Evolutionary conservation across 2,329 filamentous ascomycete genomes (phyloP).

Genomic region (Epichloe gansuensis): DNA sequence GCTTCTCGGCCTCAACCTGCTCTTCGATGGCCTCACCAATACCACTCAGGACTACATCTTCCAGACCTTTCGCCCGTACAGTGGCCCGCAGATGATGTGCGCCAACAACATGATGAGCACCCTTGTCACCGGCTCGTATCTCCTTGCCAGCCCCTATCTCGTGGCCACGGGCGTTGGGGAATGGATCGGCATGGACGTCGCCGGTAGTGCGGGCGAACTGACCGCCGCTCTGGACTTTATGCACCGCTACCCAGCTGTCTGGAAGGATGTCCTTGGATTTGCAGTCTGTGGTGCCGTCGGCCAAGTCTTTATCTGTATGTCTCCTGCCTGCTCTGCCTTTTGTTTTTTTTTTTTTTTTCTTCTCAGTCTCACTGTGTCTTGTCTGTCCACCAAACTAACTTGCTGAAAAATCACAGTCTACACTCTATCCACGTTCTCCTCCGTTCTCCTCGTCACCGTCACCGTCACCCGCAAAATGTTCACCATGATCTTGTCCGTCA

Average conservation of each 20-base stretch:
- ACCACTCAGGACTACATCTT: constrained; percentile 96
- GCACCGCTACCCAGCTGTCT: constrained; percentile 63
- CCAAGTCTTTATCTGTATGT: constrained; percentile 83
- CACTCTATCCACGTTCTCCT: constrained; percentile 84
- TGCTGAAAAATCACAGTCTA: constrained; percentile 43
- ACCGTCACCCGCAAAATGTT: constrained; percentile 98
- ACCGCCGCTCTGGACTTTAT: constrained; percentile 70
- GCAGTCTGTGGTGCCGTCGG: constrained; percentile 82
- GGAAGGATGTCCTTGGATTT: constrained; percentile 81
- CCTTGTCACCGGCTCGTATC: constrained; percentile 60
- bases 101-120: constrained; percentile 87
- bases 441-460: constrained; percentile 83
- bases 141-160: constrained; percentile 69
- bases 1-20: constrained; percentile 73
- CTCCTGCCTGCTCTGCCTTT: background rate
- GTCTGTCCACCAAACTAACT: constrained; percentile 11
- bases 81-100: constrained; percentile 98
- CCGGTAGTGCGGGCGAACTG: constrained; percentile 62
- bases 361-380: background rate
- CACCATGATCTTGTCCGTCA: constrained; percentile 92
- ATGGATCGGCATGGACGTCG: constrained; percentile 53
- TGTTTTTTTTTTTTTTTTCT: background rate
- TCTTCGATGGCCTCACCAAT: constrained; percentile 94
- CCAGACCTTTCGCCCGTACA: constrained; percentile 61
- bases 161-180: constrained; percentile 51